These are phyloP conservation scores for Chaetomium tenue DNA, from an alignment of 495 filamentous ascomycete species.

Conservation along the genomic window DNA sequence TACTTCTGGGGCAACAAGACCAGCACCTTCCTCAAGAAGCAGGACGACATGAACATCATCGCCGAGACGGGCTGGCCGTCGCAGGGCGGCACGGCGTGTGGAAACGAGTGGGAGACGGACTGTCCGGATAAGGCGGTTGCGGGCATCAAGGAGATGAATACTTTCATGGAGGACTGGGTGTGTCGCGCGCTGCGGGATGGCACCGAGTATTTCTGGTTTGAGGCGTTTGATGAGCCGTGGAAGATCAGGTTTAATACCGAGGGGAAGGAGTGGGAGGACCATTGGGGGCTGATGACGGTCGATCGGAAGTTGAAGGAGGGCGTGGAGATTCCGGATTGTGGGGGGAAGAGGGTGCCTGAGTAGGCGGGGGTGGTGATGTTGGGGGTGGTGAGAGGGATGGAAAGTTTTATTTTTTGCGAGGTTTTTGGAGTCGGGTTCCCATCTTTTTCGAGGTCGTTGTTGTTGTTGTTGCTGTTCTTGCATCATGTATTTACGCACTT, in stretches of 20 bases:
- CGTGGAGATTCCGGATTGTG: conserved; percentile 84
- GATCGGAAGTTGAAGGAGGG: conserved; percentile 82
- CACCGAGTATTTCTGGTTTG: conserved; percentile 96
- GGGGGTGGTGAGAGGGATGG: neutral
- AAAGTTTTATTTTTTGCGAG: neutral
- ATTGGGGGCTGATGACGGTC: conserved; percentile 92
- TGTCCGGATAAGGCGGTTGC: conserved; percentile 70
- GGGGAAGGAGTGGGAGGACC: conserved; percentile 84
- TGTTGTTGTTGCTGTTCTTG: neutral
- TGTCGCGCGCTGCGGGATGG: conserved; percentile 74
- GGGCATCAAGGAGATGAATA: conserved; percentile 79
- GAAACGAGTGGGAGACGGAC: conserved; percentile 42
- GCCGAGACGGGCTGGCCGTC: conserved; percentile 92
- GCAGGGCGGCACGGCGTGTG: conserved; percentile 77
- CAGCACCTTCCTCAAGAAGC: conserved; percentile 53
- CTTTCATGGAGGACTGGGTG: conserved; percentile 81
- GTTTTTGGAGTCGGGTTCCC: neutral
- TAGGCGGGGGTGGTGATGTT: neutral
- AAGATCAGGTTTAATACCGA: conserved; percentile 69
- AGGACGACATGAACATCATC: conserved; percentile 68
- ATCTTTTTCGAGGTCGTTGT: neutral
- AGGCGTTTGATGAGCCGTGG: conserved; percentile 96
- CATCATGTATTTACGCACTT: neutral
- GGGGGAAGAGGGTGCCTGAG: conserved; percentile 60
- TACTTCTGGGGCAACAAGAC: conserved; percentile 75